Evolutionary conservation across 2,329 filamentous ascomycete species (phyloP).

Genomic region (Furcasterigmium furcatum): DNA sequence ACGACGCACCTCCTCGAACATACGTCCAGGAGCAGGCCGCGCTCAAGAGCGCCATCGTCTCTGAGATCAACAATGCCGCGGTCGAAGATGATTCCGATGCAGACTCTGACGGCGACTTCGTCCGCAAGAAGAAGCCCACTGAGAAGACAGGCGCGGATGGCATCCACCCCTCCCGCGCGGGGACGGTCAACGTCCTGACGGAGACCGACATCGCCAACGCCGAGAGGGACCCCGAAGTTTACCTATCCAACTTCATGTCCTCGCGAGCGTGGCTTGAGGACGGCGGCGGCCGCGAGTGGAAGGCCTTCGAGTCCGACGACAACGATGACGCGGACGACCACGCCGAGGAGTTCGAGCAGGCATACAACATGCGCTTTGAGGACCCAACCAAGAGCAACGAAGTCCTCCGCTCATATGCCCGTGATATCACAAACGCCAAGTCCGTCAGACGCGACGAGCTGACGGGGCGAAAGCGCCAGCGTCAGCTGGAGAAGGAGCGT

Average conservation of each 20-base stretch:
- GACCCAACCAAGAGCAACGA: conserved; percentile 87
- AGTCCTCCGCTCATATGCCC: conserved; percentile 80
- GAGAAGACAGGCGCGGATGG: conserved; percentile 33
- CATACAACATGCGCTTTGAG: conserved; percentile 95
- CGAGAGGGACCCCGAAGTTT: conserved; percentile 86
- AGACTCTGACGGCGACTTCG: conserved; percentile 60
- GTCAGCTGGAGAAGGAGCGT: conserved; percentile 73
- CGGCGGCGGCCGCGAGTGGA: conserved; percentile 60
- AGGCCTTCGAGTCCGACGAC: conserved; percentile 90
- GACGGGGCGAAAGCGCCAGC: conserved; percentile 70
- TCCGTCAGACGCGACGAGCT: conserved; percentile 84
- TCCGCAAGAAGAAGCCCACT: conserved; percentile 59
- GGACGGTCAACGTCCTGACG: conserved; percentile 41
- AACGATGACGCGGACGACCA: conserved; percentile 59
- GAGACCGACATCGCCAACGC: conserved; percentile 70
- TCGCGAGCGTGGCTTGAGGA: conserved; percentile 79
- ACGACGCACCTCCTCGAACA: conserved; percentile 56
- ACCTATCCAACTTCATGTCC: conserved; percentile 94
- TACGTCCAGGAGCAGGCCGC: conserved; percentile 88
- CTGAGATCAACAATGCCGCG: conserved; percentile 70
- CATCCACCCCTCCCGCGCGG: conserved; percentile 53
- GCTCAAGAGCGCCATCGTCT: conserved; percentile 73
- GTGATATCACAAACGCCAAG: conserved; percentile 77
- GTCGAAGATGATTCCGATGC: conserved; percentile 45
- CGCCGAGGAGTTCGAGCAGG: conserved; percentile 85